Evolutionary conservation across 2,329 filamentous ascomycete genomes (phyloP), one percentile per base, ranked within the genome.

Genomic region (Boeremia lycopersici): DNA sequence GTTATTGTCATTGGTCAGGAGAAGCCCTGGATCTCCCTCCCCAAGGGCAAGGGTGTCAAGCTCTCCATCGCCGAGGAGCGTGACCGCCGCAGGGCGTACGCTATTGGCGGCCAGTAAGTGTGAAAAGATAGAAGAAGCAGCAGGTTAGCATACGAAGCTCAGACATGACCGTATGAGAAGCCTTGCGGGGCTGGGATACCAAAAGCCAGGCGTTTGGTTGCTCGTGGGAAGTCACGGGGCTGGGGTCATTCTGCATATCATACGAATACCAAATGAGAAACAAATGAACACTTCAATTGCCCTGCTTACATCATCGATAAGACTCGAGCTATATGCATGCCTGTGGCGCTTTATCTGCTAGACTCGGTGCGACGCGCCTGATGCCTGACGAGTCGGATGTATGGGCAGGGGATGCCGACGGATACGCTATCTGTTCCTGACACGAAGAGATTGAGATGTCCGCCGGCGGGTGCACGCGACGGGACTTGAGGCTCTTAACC

Each of bases 1-100:
- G 93, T 99, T 76, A 99, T 99, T 85, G 89, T 99, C 84, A 97
- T 99, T 74, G 95, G 95, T 76, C 86, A 88, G 74, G 95, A 99
- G 78, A 98, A 98, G 90, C 93, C 95, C 77, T 99, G 95, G 95
- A 88, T 99, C 84, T 96, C 91, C 75, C 88, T 99, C 79, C 96
- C 95, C 81, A 99, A 98, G 91, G 95, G 95, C 85, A 97, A 97
- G 89, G 95, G 95, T 91, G 95, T 99, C 86, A 75, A 86, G 91
- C 91, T 98, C 81, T 88, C 89, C 78, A 98, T 99, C 77, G 92
- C 93, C 72, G 93, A 99, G 86, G 93, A 99, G 91, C 88, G 93
- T 86, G 93, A 99, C 83, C 93, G 93, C 82, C 91, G 93, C 60
- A 90, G 95, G 77, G 91, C 93, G 69, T 77, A 82, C 69, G 79